phyloP scores from a whole-genome alignment of 164 flowering plant species.

The Brasenia schreberi region DNA sequence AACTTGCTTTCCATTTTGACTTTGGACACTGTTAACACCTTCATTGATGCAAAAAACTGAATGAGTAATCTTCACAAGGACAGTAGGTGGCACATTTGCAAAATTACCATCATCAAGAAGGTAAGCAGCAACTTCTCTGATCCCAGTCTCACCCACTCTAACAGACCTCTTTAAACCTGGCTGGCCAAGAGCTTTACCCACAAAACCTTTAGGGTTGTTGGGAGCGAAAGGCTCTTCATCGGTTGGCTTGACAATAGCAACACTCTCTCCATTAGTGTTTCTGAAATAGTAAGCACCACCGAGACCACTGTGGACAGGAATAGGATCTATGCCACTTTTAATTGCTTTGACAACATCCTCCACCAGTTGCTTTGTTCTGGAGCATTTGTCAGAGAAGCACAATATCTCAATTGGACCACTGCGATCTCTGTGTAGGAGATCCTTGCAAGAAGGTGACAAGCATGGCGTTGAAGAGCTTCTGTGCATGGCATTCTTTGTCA shows the following conservation, averaged over 20 bases:
- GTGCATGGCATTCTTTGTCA: slow-evolving; percentile 35
- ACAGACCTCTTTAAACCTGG: slow-evolving; percentile 55
- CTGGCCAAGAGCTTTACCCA: slow-evolving; percentile 61
- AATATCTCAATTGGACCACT: slow-evolving; percentile 48
- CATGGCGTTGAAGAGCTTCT: slow-evolving; percentile 62
- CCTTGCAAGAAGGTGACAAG: slow-evolving; percentile 42
- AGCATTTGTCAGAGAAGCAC: slow-evolving; percentile 25
- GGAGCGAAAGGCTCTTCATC: slow-evolving; percentile 73
- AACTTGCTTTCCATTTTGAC: slow-evolving; percentile 20
- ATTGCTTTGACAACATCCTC: slow-evolving; percentile 44
- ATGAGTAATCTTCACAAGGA: slow-evolving; percentile 53
- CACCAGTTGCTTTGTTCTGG: slow-evolving; percentile 26
- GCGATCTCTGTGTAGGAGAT: slow-evolving; percentile 38
- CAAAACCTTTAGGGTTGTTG: slow-evolving; percentile 64
- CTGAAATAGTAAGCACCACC: slow-evolving; percentile 63
- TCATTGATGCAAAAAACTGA: slow-evolving; percentile 40
- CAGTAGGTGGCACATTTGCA: slow-evolving; percentile 57
- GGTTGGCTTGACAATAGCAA: slow-evolving; percentile 57
- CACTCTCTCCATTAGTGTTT: slow-evolving; percentile 34
- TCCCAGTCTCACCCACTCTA: slow-evolving; percentile 63
- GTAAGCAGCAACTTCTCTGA: slow-evolving; percentile 59
- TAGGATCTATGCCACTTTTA: slow-evolving; percentile 37
- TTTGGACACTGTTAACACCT: slow-evolving; percentile 11
- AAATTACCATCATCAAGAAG: slow-evolving; percentile 51
- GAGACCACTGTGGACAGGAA: slow-evolving; percentile 43